phyloP scores from a whole-genome alignment of 352 stramenopile species.

The Peronosclerospora sorghi region DNA sequence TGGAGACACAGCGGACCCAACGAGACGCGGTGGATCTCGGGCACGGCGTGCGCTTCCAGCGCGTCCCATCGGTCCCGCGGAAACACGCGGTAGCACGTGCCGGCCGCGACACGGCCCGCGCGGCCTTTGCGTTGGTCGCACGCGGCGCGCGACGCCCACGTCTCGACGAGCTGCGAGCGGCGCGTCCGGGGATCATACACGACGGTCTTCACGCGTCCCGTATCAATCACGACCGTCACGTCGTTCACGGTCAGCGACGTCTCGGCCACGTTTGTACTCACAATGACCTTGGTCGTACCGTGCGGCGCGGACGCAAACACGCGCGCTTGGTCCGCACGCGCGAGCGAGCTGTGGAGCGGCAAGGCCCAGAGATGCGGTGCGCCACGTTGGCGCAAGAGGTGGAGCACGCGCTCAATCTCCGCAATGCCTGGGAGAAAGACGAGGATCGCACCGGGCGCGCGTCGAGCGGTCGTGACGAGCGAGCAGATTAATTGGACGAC shows the following conservation, averaged over 20 bases:
- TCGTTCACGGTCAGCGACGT: constrained; percentile 86
- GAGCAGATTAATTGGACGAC: constrained; percentile 77
- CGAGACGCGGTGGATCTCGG: constrained; percentile 84
- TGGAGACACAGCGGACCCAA: constrained; percentile 80
- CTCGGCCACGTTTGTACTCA: constrained; percentile 85
- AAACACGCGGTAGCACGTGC: constrained; percentile 73
- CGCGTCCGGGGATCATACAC: constrained; percentile 64
- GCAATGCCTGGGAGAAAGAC: constrained; percentile 74
- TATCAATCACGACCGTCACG: constrained; percentile 80
- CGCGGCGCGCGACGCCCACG: constrained; percentile 68
- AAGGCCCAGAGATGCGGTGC: constrained; percentile 45
- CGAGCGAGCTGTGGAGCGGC: constrained; percentile 68
- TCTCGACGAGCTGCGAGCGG: constrained; percentile 70
- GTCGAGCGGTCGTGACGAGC: constrained; percentile 32
- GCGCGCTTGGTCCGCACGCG: constrained; percentile 54
- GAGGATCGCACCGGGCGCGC: constrained; percentile 47
- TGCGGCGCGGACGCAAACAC: constrained; percentile 53
- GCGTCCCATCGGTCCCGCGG: constrained; percentile 44
- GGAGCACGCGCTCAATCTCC: constrained; percentile 74
- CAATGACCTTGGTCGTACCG: constrained; percentile 76
- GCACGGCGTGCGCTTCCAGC: too few species aligned
- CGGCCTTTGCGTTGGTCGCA: constrained; percentile 79
- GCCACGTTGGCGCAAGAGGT: constrained; percentile 34
- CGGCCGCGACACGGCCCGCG: constrained; percentile 68
- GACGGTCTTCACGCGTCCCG: constrained; percentile 83